These are phyloP conservation scores for Aspergillus conjunctus DNA, from an alignment of 495 filamentous ascomycete genomes.

Conservation along the genomic window DNA sequence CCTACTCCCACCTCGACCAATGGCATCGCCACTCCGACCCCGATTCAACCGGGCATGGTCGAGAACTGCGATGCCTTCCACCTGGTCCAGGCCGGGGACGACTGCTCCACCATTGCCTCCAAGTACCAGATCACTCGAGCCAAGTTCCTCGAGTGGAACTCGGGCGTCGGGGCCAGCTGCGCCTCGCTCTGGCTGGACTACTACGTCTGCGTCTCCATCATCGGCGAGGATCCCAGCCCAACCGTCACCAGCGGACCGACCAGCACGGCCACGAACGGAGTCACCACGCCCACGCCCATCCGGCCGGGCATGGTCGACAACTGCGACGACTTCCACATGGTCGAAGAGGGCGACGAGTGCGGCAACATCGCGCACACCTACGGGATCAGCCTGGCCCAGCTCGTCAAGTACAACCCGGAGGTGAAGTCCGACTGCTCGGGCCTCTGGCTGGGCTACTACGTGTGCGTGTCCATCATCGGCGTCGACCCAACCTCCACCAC, in stretches of 20 bases:
- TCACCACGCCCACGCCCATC: conserved; percentile 5
- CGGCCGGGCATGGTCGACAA: conserved; percentile 19
- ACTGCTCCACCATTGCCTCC: conserved; percentile 1
- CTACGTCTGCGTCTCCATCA: conserved; percentile 19
- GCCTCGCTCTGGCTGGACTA: conserved; percentile 9
- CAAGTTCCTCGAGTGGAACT: conserved; percentile 7
- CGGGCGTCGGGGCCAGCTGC: not conserved
- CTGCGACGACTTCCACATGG: conserved; percentile 28
- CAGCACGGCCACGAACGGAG: not conserved
- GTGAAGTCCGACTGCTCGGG: not conserved
- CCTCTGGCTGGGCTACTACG: conserved; percentile 6
- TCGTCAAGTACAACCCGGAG: conserved; percentile 6
- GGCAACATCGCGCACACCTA: conserved; percentile 23
- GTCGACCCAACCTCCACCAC: conserved; percentile 7
- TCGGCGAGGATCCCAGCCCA: not conserved
- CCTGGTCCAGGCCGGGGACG: conserved; percentile 9
- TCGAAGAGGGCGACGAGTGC: conserved; percentile 28
- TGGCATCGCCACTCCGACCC: not conserved
- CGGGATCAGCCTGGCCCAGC: conserved; percentile 17
- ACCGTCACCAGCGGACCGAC: conserved; percentile 8
- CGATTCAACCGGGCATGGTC: conserved; percentile 5
- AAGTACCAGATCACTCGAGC: not conserved
- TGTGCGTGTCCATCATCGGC: conserved; percentile 2
- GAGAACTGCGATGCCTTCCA: conserved; percentile 12
- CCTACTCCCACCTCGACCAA: not conserved